Evolutionary conservation across 192 early-diverging fungal genomes (phyloP), one percentile per base, ranked within the genome.

Genomic region (Podila verticillata): DNA sequence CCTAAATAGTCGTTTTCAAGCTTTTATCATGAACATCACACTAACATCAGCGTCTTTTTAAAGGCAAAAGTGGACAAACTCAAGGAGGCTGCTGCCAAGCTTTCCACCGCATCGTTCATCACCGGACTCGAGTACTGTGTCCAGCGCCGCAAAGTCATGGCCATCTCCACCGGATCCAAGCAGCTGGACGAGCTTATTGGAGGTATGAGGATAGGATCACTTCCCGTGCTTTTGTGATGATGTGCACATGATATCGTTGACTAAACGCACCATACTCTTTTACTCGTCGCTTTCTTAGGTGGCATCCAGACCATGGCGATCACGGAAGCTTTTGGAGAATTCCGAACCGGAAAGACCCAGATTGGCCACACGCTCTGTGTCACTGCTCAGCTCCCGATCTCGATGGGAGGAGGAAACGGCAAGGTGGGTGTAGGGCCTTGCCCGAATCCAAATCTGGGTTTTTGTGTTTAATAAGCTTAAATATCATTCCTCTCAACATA

Each of bases 261-360:
- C 6, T n/a, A 5, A 34, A 48, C 15, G 17, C 6, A 1, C 20
- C 4, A 44, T 24, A 0, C 48, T 64, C 19, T 31, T 39, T 8
- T 26, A 17, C 13, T 30, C 26, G 0, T 44, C 48, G 5, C 13
- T 49, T 59, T 59, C 15, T 47, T 10, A 87, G 89, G 94, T 9
- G 95, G 95, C 35, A 86, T 96, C 48, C 91, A 95, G 65, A 89
- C 90, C 10, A 91, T 92, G 88, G 88, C 90, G 17, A 93, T 96
- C 57, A 96, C 95, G 3, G 95, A 96, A 75, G 93, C 87, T 15
- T 96, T 95, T 84, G 94, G 95, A 15, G 93, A 95, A 74, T 96
- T 94, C 74, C 82, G 95, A 31, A 96, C 95, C 8, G 95, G 95
- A 1, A 96, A 96, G 67, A 96, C 94, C 2, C 94, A 96, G 75